Base-by-base conservation (phyloP, 257 asterid species). In the Cinchona pubescens region DNA sequence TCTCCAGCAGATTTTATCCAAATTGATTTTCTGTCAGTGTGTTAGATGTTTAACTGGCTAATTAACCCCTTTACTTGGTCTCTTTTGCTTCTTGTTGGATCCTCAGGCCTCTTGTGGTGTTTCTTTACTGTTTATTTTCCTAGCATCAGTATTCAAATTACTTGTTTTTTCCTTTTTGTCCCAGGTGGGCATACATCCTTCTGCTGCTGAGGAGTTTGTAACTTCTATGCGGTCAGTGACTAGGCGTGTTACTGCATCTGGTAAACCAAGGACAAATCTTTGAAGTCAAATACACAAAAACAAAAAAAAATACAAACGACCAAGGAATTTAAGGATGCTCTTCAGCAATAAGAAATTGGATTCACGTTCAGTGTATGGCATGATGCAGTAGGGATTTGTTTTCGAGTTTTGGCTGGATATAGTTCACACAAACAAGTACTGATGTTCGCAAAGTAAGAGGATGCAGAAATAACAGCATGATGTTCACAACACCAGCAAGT, bases 171-270 rank as follows among this genome's bases (percentile, higher is more conserved):
- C n/a, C 40, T 73, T 72, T 48, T 70, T 25, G 49, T 37, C 30
- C 7, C 84, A 94, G 99, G 91, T 92, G 18, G 98, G 99, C 7
- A 94, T 94, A 75, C 99, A 94, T 82, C 99, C 99, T 68, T 94
- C 99, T 68, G 91, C 99, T 76, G 98, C 97, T 0, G 99, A 94
- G 81, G 99, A 94, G 74, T 94, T 94, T 27, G 99, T 94, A n/a
- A n/a, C n/a, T 80, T 92, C 98, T 0, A 92, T 92, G 99, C 84
- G 98, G 65, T 76, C 97, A 3, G 86, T 76, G 78, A 81, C 88
- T 9, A 89, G 96, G 90, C 88, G 81, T 27, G 75, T 94, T 51
- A 16, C 92, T 55, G 81, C 87, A 67, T 77, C 90, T 63, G 81
- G 75, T 70, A 92, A 94, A 85, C 91, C 92, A 3, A 90, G 81